These are phyloP conservation scores for Cicer judaicum DNA, from an alignment of 306 rosid genomes.

Conservation along the genomic window DNA sequence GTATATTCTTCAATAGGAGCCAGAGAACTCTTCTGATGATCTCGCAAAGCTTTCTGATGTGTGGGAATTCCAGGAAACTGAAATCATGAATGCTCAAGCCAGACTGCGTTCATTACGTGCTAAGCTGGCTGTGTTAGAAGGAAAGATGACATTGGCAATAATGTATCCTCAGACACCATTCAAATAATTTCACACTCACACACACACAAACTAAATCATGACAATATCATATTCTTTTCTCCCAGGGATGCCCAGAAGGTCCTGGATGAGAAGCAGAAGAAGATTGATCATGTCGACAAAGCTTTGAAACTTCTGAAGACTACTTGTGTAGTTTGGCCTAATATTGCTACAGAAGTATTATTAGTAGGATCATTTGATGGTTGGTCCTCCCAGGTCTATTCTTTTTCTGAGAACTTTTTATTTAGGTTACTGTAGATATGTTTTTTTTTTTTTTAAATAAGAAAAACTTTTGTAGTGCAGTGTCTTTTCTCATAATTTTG, in stretches of 20 bases:
- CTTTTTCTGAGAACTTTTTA: constrained; percentile 24
- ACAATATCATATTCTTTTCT: constrained; percentile 39
- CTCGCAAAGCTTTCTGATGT: constrained; percentile 61
- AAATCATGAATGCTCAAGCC: constrained; percentile 69
- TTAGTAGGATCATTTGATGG: constrained; percentile 92
- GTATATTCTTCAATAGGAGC: constrained; percentile 57
- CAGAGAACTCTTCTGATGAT: constrained; percentile 60
- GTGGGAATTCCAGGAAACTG: constrained; percentile 88
- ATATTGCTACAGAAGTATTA: constrained; percentile 80
- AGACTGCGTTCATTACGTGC: constrained; percentile 77
- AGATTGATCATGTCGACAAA: constrained; percentile 60
- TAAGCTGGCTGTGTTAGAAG: constrained; percentile 80
- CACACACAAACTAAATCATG: constrained; percentile 30
- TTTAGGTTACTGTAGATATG: not conserved
- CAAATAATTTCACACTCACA: constrained; percentile 24
- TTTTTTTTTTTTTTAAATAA: too few species aligned
- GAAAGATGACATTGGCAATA: constrained; percentile 79
- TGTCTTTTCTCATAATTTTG: not conserved
- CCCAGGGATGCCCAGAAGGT: constrained; percentile 69
- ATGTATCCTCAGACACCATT: constrained; percentile 56
- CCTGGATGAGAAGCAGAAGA: constrained; percentile 70
- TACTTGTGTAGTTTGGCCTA: constrained; percentile 77
- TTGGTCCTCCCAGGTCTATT: constrained; percentile 79
- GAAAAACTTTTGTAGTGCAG: not conserved
- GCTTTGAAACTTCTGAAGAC: constrained; percentile 62